Base-by-base conservation (phyloP, 2,329 filamentous ascomycete species). In the Annulohypoxylon truncatum region DNA sequence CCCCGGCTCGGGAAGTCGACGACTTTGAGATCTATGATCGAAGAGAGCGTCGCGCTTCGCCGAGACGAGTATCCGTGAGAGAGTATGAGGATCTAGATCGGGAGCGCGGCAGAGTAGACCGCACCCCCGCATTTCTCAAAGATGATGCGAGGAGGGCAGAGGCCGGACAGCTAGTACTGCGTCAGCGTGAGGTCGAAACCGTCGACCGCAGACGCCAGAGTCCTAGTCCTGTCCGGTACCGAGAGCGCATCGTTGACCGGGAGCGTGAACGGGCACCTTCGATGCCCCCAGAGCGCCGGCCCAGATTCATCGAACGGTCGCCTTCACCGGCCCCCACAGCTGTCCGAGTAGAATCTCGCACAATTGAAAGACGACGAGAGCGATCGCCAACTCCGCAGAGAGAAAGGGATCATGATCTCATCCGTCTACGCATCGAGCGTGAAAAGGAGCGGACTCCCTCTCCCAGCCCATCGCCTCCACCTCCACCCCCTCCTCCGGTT, bases 401-500 rank as follows among this genome's bases (percentile, higher is more conserved):
- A 26, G 80, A 83, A 10, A 66, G 68, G 24, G 75, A 77, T 7
- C 77, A 79, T 6, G 83, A 87, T 57, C 79, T 80, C 31, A 85
- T 85, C 48, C 82, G 77, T 55, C 79, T 81, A 44, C 79, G 82
- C 57, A 86, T 88, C 65, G 74, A 86, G 71, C 79, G 79, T 55
- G 81, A 84, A 68, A 77, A 77, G 53, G 75, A 77, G 64, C 79
- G 81, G 55, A 63, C 77, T 62, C 81, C 82, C 2, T 80, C 82
- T 7, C 82, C 85, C 18, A 79, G 80, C 77, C 78, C 81, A 60
- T 84, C 84, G 9, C 82, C 82, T 9, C 85, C 86, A 18, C 87
- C 87, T 3, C 83, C 85, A 7, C 84, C 85, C n/a, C 87, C 86
- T 46, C 89, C 88, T 28, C 85, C 86, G 68, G 84, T 91, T 46